phyloP scores from a whole-genome alignment of 768 basidiomycete species.

The Favolaschia claudopus region DNA sequence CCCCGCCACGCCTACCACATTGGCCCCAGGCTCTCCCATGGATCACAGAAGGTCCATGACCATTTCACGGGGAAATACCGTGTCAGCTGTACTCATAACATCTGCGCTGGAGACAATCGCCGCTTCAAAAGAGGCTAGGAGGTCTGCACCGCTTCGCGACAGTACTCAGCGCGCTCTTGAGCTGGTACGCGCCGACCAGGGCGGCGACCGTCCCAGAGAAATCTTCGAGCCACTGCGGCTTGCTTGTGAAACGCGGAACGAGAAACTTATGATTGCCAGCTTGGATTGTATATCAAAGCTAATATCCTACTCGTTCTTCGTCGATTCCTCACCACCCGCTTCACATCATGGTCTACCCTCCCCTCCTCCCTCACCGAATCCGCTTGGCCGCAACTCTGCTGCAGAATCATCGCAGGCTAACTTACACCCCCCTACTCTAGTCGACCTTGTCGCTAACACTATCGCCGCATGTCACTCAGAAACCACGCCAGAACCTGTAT shows the following conservation, averaged over 20 bases:
- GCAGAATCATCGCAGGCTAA: constrained; percentile 54
- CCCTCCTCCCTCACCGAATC: constrained; percentile 79
- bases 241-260: constrained; percentile 94
- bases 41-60: constrained; percentile 66
- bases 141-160: constrained; percentile 82
- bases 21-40: constrained; percentile 21
- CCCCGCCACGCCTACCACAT: constrained; percentile 10
- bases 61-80: constrained; percentile 72
- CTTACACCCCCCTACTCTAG: constrained; percentile 74
- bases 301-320: constrained; percentile 96
- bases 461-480: constrained; percentile 93
- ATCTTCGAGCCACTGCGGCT: constrained; percentile 96
- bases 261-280: constrained; percentile 95
- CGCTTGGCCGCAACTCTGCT: constrained; percentile 46
- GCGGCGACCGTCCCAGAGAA: constrained; percentile 79
- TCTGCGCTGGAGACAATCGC: constrained; percentile 89
- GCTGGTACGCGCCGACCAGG: constrained; percentile 78
- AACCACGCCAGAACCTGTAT: constrained; percentile 87
- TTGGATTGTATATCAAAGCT: constrained; percentile 98
- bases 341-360: constrained; percentile 63
- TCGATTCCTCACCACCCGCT: constrained; percentile 60
- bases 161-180: constrained; percentile 84
- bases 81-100: constrained; percentile 82
- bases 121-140: constrained; percentile 87
- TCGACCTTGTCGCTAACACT: constrained; percentile 93